These are phyloP conservation scores for Elsinoe necatrix DNA, from an alignment of 2,329 filamentous ascomycete species.

Conservation along the genomic window DNA sequence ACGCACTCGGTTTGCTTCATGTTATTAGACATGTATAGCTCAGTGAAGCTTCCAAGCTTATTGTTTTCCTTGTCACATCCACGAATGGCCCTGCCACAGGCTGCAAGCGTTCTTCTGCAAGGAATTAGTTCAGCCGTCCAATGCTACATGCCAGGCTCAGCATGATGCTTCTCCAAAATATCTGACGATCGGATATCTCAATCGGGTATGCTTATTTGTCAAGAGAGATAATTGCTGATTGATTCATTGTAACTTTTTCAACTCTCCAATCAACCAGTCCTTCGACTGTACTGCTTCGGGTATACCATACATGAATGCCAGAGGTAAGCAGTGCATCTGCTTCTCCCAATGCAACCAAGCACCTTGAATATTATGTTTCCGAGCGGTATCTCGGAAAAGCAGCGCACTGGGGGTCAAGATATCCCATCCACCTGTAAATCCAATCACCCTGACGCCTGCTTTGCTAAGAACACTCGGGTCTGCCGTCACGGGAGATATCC, in stretches of 20 bases:
- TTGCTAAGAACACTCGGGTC: conserved; percentile 35
- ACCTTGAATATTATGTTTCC: conserved; percentile 38
- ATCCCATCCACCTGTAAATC: conserved; percentile 46
- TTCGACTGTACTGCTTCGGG: conserved; percentile 40
- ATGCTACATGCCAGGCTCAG: too few species aligned
- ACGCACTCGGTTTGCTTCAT: too few species aligned
- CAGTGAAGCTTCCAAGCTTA: too few species aligned
- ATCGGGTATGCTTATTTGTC: neutral
- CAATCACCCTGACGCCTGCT: conserved; percentile 42
- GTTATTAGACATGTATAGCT: too few species aligned
- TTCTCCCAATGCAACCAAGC: conserved; percentile 52
- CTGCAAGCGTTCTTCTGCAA: too few species aligned
- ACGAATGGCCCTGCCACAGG: too few species aligned
- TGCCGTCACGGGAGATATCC: conserved; percentile 41
- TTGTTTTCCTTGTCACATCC: too few species aligned
- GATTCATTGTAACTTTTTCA: neutral
- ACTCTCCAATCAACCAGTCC: too few species aligned
- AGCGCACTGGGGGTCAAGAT: conserved; percentile 47
- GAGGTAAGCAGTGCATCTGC: conserved; percentile 53
- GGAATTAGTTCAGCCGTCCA: too few species aligned
- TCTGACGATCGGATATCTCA: too few species aligned
- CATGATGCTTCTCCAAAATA: too few species aligned
- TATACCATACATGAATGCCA: conserved; percentile 42
- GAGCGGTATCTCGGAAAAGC: conserved; percentile 40
- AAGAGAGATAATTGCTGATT: neutral